These are phyloP conservation scores for Trichomonas tenax DNA, from an alignment of 208 protist species.

Conservation along the genomic window DNA sequence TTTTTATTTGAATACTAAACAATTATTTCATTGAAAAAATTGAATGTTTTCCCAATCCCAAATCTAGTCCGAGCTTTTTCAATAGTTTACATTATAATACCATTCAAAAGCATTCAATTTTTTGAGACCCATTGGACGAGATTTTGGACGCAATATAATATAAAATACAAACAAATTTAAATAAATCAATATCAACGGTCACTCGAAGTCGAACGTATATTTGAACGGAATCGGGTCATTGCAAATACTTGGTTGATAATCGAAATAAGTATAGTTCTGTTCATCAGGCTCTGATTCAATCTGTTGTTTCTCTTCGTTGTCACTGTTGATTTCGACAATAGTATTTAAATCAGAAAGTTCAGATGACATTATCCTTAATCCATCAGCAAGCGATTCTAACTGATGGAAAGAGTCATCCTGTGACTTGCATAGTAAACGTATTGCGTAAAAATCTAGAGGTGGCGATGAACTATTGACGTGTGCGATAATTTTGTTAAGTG, in stretches of 20 bases:
- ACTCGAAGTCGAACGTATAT: background rate
- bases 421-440: background rate
- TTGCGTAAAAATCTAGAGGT: background rate
- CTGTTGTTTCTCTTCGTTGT: background rate
- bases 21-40: too few species aligned
- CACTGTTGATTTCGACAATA: background rate
- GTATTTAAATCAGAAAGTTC: background rate
- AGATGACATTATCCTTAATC: background rate
- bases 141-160: too few species aligned
- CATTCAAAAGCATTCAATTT: too few species aligned
- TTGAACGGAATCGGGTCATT: background rate
- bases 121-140: too few species aligned
- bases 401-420: background rate
- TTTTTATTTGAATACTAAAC: too few species aligned
- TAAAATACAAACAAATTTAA: too few species aligned
- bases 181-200: too few species aligned
- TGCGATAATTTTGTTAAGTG: background rate
- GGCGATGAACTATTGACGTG: background rate
- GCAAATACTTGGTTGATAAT: background rate
- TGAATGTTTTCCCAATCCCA: too few species aligned
- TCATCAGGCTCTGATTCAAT: background rate
- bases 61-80: too few species aligned
- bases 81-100: too few species aligned
- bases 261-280: background rate
- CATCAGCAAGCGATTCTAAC: background rate